Evolutionary conservation across 208 protist genomes (phyloP).

Genomic region (Leishmania guyanensis): DNA sequence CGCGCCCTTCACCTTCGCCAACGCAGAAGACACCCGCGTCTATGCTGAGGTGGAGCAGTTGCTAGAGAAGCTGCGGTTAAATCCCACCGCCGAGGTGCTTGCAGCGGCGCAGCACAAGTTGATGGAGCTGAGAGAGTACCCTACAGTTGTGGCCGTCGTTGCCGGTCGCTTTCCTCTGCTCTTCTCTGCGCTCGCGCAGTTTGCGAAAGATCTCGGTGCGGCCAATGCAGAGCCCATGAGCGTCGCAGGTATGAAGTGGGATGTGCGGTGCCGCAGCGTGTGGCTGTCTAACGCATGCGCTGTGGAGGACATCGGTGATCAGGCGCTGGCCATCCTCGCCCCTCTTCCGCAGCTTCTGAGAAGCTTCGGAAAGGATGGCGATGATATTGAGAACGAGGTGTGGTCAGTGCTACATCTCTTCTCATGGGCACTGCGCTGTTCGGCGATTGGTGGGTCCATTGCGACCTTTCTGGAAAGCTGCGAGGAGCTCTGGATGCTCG

Average conservation of each 20-base stretch:
- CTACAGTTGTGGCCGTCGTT: constrained; percentile 24
- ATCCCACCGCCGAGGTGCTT: constrained; percentile 6
- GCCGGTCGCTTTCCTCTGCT: constrained; percentile 24
- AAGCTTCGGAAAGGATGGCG: constrained; percentile 14
- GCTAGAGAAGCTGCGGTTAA: constrained; percentile 6
- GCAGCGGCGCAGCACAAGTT: constrained; percentile 16
- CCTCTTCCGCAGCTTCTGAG: constrained; percentile 14
- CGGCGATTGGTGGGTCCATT: constrained; percentile 4
- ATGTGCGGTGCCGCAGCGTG: constrained; percentile 34
- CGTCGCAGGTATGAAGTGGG: constrained; percentile 21
- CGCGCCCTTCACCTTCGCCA: constrained; percentile 15
- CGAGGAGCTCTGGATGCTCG: constrained; percentile 24
- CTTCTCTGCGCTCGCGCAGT: constrained; percentile 19
- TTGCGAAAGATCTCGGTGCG: constrained; percentile 1
- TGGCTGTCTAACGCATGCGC: constrained; percentile 34
- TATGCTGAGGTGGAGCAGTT: constrained; percentile 23
- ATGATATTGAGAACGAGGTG: constrained; percentile 28
- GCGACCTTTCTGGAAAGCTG: constrained; percentile 18
- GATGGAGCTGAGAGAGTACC: constrained; percentile 14
- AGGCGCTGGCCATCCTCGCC: constrained; percentile 10
- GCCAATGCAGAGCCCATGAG: background rate
- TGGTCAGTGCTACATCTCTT: constrained; percentile 32
- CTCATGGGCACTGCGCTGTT: constrained; percentile 29
- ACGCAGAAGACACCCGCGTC: constrained; percentile 21
- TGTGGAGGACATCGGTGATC: constrained; percentile 26